Base-by-base conservation (phyloP, 768 basidiomycete genomes). In the Xerocomellus intermedius region DNA sequence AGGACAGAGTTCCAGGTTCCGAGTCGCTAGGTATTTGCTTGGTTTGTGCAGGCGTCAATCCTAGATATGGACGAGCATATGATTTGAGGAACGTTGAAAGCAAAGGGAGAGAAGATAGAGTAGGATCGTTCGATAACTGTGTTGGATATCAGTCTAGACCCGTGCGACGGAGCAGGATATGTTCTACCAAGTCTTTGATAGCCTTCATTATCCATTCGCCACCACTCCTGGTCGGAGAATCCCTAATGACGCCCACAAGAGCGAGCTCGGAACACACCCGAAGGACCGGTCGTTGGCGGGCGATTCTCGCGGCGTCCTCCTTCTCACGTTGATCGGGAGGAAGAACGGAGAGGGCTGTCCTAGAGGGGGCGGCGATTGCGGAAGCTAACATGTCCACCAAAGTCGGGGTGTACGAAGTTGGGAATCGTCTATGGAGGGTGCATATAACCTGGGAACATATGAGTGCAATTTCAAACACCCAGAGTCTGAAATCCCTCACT, bases 1-100 rank as follows among this genome's bases (percentile, higher is more conserved):
- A 65, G 8, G 84, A 82, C 24, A 87, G 68, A 7, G 75, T 81
- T 2, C 83, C 85, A 24, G 80, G 78, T 57, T 87, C 86, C 6
- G 80, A 67, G 14, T 79, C 69, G 13, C 74, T 66, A 2, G 82
- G 69, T 58, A 86, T 78, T 69, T 89, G 90, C 64, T 85, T 90
- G 21, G 75, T 72, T 16, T 67, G 19, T 76, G 70, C 78, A 2
- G 86, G 82, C 0, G 72, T 71, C 48, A 91, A 78, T n/a, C 95
- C 94, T 44, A 98, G 84, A 72, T 85, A 99, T 0, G 92, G 89
- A 8, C 86, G 80, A 8, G 88, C 84, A 68, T 93, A 97, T n/a
- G 89, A 83, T 70, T 97, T 98, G 59, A 98, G 82, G 69, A 98
- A 98, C 0, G 89, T 94, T 8, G 91, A 82, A 32, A 98, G 80